These are phyloP conservation scores for Volvox africanus DNA, from an alignment of 139 green algal genomes.

Conservation along the genomic window DNA sequence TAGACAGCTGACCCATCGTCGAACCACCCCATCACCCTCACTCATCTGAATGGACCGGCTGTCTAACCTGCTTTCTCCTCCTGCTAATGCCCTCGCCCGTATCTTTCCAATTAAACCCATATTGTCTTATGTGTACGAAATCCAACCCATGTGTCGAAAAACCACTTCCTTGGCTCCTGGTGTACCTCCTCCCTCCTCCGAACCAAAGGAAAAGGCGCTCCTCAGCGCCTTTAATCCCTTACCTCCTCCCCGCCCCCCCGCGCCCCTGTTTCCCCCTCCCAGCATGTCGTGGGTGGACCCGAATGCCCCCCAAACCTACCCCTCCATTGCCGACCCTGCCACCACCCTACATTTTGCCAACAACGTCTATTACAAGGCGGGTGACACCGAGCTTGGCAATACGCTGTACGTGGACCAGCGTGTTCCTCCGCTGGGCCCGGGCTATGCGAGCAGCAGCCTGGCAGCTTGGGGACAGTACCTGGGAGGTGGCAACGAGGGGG, in stretches of 20 bases:
- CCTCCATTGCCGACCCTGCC: neutral
- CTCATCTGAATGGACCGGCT: too few species aligned
- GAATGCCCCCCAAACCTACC: neutral
- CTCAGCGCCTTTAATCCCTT: neutral
- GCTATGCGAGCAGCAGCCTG: constrained; percentile 3
- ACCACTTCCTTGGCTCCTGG: neutral
- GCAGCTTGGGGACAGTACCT: constrained; percentile 17
- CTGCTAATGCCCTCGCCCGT: neutral
- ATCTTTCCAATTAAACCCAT: neutral
- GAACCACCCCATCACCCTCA: too few species aligned
- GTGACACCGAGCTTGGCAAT: neutral
- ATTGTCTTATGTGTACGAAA: too few species aligned
- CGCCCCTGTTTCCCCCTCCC: neutral
- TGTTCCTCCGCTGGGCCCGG: neutral
- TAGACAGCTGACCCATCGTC: too few species aligned
- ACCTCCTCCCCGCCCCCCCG: neutral
- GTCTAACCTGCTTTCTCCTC: too few species aligned
- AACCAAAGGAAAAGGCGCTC: neutral
- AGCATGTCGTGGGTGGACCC: constrained; percentile 17
- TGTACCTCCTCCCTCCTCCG: neutral
- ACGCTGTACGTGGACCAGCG: constrained; percentile 35
- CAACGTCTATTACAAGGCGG: constrained; percentile 40
- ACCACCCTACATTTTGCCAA: neutral
- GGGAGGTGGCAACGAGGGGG: neutral
- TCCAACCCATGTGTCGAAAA: neutral